Base-by-base conservation (phyloP, 1,139 yeast species). In the Candida gigantensis region DNA sequence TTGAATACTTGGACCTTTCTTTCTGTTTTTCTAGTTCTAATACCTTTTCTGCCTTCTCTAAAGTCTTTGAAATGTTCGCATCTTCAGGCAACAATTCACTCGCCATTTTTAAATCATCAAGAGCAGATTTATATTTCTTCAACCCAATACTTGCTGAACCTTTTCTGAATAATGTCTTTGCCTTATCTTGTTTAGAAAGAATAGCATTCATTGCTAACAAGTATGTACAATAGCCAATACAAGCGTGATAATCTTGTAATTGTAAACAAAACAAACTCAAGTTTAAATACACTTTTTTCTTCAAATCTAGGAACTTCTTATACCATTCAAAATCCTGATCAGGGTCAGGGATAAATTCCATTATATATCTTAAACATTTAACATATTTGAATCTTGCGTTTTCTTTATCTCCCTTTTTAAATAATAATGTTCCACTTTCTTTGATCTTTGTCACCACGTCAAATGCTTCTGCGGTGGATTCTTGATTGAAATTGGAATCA, bases 281-380 rank as follows among this genome's bases (percentile, higher is more conserved):
- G 49, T 84, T 84, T 44, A 83, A 62, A 47, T 77, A 83, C 2
- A 82, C 41, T 43, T 81, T 80, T 57, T 72, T 77, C 56, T 83
- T 84, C 50, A 83, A 55, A 1, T 68, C 75, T 27, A 62, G 49
- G 50, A 80, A 84, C 47, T 75, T 73, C 2, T 44, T 45, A 47
- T 59, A 71, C 62, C 73, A 66, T 24, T 74, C 77, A 6, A 78
- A 74, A 43, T 81, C 83, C 26, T 81, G 77, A 32, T 81, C 89
- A 25, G 62, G 62, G 50, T 84, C 94, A 0, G 94, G 94, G 12
- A 81, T 68, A 47, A 72, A 77, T 53, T 83, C 92, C 69, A 80
- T 79, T 20, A 81, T 73, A 47, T 84, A 84, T 40, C 87, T 62
- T 36, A 83, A 57, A 14, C 87, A 69, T 54, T 84, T 84, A 31